Evolutionary conservation across 805 yeast genomes (phyloP), one percentile per base, ranked within the genome.

Genomic region (Isabelozyma gotoi): DNA sequence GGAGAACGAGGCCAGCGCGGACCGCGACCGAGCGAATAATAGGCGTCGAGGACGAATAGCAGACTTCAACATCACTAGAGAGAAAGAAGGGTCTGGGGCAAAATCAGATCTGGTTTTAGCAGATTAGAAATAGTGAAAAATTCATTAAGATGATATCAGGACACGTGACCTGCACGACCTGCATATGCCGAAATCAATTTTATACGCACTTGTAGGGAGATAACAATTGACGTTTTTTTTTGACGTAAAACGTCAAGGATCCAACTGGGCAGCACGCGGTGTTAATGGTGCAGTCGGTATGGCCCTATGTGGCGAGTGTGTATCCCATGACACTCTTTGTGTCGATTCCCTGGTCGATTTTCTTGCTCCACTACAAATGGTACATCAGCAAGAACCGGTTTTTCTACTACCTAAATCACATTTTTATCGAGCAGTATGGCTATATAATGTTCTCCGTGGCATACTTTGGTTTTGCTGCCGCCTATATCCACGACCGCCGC

Each of bases 361-460:
- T 44, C 7, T 43, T 55, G 14, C 50, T 41, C 7, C 38, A 40
- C 8, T 56, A 52, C 41, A 40, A 44, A 7, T 37, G 42, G 3
- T 3, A 18, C 4, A 45, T 66, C 7, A 27, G 52, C 12, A 19
- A 46, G 17, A 51, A 41, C 40, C 8, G 27, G 12, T 19, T 55
- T 12, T 42, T 54, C 4, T 33, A 46, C n/a, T 40, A 33, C 33
- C 20, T 57, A 36, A 60, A 67, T 45, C 44, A 46, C 5, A 29
- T 51, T 16, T 52, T 67, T 36, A 57, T 67, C 3, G 48, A 53
- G 35, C 51, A 50, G 17, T 58, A 46, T 39, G 73, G 73, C 7
- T 62, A 57, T 37, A n/a, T 57, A 2, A 60, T 65, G 63, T 64
- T 67, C 39, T 51, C 64, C 3, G 12, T 55, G 2, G 54, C 40